A percentile compares a stretch with the other conserved stretches of the same genome.
phyloP scores from a whole-genome alignment of 345 rosid genomes.

The Ricinus communis region DNA sequence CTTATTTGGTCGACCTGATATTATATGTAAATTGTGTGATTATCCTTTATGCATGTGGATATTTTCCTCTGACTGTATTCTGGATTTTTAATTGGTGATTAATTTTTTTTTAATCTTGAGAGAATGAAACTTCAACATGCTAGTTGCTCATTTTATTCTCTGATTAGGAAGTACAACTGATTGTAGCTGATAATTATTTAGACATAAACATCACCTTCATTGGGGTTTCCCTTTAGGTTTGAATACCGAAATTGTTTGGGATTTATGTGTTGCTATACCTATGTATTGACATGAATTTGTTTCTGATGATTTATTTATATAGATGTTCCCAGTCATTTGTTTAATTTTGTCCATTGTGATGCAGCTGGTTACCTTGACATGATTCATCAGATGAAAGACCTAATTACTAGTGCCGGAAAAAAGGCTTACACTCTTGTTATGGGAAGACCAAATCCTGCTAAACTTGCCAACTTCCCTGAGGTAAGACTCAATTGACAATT shows the following conservation, averaged over 20 bases:
- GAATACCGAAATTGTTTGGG: neutral
- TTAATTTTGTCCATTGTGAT: slow-evolving; percentile 17
- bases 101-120: neutral
- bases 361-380: slow-evolving; percentile 93
- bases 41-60: neutral
- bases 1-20: neutral
- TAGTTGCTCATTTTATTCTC: neutral
- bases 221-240: neutral
- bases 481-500: slow-evolving; percentile 29
- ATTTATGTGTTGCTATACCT: neutral
- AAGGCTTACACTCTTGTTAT: slow-evolving; percentile 82
- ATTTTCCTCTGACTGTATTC: neutral
- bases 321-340: slow-evolving; percentile 13
- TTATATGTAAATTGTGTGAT: neutral
- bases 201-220: neutral
- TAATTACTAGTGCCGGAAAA: slow-evolving; percentile 70
- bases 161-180: neutral
- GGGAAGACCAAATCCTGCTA: slow-evolving; percentile 95
- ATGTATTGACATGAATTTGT: neutral
- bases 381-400: slow-evolving; percentile 85
- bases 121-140: neutral
- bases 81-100: neutral
- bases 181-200: neutral
- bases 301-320: neutral
- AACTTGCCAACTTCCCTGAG: slow-evolving; percentile 96